Evolutionary conservation across 169 alveolate genomes (phyloP), one percentile per base, ranked within the genome.

Genomic region (Hammondia hammondi): DNA sequence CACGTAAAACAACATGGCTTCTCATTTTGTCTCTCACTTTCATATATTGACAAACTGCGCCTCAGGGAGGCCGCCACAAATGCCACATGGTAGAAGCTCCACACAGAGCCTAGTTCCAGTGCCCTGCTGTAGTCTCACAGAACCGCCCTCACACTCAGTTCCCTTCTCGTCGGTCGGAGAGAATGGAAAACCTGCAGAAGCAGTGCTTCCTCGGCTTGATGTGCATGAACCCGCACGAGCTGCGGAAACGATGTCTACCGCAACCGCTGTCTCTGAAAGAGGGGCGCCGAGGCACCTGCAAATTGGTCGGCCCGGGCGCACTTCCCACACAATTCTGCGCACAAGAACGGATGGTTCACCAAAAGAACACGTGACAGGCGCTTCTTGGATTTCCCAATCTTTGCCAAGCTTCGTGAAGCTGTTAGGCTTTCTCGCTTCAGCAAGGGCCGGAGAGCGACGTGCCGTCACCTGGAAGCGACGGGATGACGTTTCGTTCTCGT

Each of bases 11-110:
- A 52, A 14, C 10, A 7, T 0, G 10, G 61, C 5, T 7, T 52
- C 19, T 52, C 61, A 10, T 7, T 14, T 7, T 52, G 10, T 52
- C 19, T 52, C 1, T 52, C 61, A 1, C 61, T 52, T 14, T 14
- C 61, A 9, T 67, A 14, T 1, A 32, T 32, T 77, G 27, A 77
- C 87, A 77, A 77, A 10, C 32, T 32, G 87, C 12, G 87, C 87
- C 21, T 77, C 87, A 77, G 87, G 87, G 48, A 77, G 32, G 29
- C 87, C 87, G 29, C 87, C 87, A 29, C 87, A 77, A 32, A 32
- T 14, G 29, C 56, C 56, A 32, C 87, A 77, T 32, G 87, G 87
- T 19, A 77, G 29, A 32, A 77, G 87, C 87, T 77, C 87, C 56
- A 77, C 87, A 32, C 48, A 39, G 2, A 77, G 46, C 56, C 48